phyloP scores from a whole-genome alignment of 2,329 filamentous ascomycete species.

The Ophidiomyces ophidiicola region DNA sequence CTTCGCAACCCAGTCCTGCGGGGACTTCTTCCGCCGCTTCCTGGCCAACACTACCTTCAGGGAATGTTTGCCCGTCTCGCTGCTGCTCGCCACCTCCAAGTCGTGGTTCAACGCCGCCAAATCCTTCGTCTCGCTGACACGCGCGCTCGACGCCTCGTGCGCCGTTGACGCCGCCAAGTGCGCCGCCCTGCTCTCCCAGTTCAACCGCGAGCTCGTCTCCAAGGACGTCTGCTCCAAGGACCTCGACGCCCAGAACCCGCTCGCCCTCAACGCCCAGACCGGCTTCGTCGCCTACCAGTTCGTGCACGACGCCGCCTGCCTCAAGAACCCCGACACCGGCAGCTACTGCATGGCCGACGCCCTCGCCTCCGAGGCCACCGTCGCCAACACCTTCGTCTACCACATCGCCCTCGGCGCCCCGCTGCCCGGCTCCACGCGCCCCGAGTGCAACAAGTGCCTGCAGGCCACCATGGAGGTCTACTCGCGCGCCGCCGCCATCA shows the following conservation, averaged over 20 bases:
- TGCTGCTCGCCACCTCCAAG: constrained; percentile 71
- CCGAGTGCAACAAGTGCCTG: constrained; percentile 65
- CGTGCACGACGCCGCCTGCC: constrained; percentile 68
- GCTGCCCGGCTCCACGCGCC: constrained; percentile 54
- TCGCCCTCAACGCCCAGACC: constrained; percentile 61
- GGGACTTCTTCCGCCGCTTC: constrained; percentile 52
- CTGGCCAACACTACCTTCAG: constrained; percentile 55
- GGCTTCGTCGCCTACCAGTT: constrained; percentile 66
- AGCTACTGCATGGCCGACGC: constrained; percentile 74
- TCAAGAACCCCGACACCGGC: constrained; percentile 52
- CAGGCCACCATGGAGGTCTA: constrained; percentile 73
- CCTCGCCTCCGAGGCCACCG: constrained; percentile 55
- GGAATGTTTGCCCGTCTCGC: constrained; percentile 68
- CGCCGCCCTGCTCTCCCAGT: constrained; percentile 47
- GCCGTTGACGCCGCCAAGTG: constrained; percentile 54
- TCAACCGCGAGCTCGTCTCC: constrained; percentile 54
- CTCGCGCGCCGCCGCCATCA: constrained; percentile 54
- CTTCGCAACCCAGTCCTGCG: constrained; percentile 42
- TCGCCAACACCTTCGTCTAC: constrained; percentile 69
- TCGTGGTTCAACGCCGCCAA: constrained; percentile 71
- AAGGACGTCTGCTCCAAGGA: constrained; percentile 59
- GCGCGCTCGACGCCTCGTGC: constrained; percentile 69
- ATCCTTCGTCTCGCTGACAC: constrained; percentile 59
- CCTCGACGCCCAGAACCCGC: constrained; percentile 51
- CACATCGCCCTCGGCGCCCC: constrained; percentile 66